Base-by-base conservation (phyloP, 202 grass and related monocot genomes). In the Miscanthus sacchariflorus region DNA sequence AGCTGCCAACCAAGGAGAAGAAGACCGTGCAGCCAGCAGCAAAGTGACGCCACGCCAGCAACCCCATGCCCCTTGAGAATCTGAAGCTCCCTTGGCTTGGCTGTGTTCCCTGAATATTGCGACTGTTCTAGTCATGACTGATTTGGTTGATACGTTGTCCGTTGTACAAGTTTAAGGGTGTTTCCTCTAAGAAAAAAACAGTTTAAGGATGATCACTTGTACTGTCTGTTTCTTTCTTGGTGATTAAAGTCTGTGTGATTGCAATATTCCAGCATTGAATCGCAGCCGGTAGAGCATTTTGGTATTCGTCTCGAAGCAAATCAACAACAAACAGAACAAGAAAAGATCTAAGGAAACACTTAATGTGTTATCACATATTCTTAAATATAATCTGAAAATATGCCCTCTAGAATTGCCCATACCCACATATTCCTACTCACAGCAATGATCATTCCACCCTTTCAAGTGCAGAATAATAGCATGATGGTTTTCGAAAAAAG, bases 1-100 rank as follows among this genome's bases (percentile, higher is more conserved):
- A 86, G 46, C 44, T 19, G 0, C 18, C 18, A 17, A 18, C 23
- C 9, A 91, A 89, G 72, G 90, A 91, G 86, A 91, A 91, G 86
- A 88, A 82, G 54, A 17, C 78, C 7, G 14, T 81, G 33, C 77
- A 64, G 5, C 1, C 28, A 9, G 33, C 18, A 25, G 40, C 70
- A 23, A 19, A 65, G 6, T 74, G 81, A 71, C 25, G 27, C 27
- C 27, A n/a, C 3, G 49, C 36, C 77, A 35, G 68, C 40, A 48
- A 19, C 17, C 21, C 13, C 21, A 19, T 56, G 33, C 23, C 50
- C 8, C 23, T 25, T 12, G 44, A 84, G 27, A 38, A 49, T 58
- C 24, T 46, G 81, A 30, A 71, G 9, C 14, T 28, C 43, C 23
- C 14, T 14, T 25, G 9, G 9, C 17, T 83, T 54, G 74, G 23